A percentile compares a stretch with the other conserved stretches of the same genome.
These are phyloP conservation scores for Lentinus brumalis DNA, from an alignment of 768 basidiomycete species.

Conservation along the genomic window DNA sequence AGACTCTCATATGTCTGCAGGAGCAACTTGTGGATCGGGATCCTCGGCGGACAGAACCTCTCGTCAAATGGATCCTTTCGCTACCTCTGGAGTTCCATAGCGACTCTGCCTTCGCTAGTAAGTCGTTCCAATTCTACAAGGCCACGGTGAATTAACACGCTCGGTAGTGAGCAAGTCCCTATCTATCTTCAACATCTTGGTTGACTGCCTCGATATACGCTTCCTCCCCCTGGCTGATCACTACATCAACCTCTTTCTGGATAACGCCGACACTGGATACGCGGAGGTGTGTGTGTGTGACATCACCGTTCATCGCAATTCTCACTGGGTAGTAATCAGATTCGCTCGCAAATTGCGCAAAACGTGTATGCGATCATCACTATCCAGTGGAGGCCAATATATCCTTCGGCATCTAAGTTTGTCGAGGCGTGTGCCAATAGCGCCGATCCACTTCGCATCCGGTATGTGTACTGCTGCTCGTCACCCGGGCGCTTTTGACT, in stretches of 20 bases:
- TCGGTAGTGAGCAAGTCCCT: constrained; percentile 74
- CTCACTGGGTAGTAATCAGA: constrained; percentile 38
- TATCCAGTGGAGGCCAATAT: constrained; percentile 70
- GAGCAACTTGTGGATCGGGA: constrained; percentile 65
- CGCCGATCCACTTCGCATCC: constrained; percentile 61
- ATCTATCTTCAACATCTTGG: constrained; percentile 62
- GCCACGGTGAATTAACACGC: constrained; percentile 11
- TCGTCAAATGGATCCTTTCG: constrained; percentile 77
- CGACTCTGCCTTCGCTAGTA: constrained; percentile 87
- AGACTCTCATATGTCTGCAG: constrained; percentile 12
- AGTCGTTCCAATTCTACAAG: constrained; percentile 27
- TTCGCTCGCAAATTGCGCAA: constrained; percentile 69
- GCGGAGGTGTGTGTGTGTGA: constrained; percentile 62
- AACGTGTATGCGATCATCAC: constrained; percentile 58
- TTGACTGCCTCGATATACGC: constrained; percentile 65
- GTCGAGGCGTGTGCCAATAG: constrained; percentile 52
- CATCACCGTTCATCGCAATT: not conserved
- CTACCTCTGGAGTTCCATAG: constrained; percentile 81
- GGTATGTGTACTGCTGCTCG: constrained; percentile 38
- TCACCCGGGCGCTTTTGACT: not conserved
- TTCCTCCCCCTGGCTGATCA: constrained; percentile 68
- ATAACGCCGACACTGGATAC: constrained; percentile 79
- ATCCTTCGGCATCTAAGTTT: constrained; percentile 56
- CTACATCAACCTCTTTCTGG: constrained; percentile 70
- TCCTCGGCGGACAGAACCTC: constrained; percentile 70